Evolutionary conservation across 495 filamentous ascomycete species (phyloP), one percentile per base, ranked within the genome.

Genomic region (Hyaloscypha finlandica): DNA sequence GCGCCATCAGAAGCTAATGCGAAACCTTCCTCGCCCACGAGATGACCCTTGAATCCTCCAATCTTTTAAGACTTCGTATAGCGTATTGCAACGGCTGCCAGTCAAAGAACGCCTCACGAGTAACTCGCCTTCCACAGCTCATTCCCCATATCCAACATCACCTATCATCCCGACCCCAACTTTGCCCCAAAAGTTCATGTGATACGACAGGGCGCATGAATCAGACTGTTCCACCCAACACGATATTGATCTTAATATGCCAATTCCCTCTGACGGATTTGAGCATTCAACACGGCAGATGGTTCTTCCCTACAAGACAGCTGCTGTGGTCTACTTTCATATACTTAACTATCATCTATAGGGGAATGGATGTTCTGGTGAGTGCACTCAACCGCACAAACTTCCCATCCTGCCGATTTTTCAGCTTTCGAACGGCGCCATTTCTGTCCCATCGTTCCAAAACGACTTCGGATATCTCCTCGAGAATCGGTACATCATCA

Each of bases 391-490:
- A 48, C 37, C 4, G 4, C 59, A 29, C 16, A 11, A 6, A 59
- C 16, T 14, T 16, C 25, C 30, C 1, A 25, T 19, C 32, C 19
- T 35, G 8, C 8, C 19, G 19, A 37, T 11, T 62, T 25, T 70
- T 64, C 8, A 64, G 63, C 37, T 77, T 53, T 68, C 75, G 66
- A 70, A 74, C 70, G 48, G 73, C 69, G 66, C 63, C 16, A 63
- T 68, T 25, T 63, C 67, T 32, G 67, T 69, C 65, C 79, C 79
- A 0, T 75, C 77, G 63, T 82, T 83, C 65, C 71, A 78, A 63
- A 73, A 74, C 66, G 77, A 81, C 60, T 82, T 81, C 59, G 80
- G 81, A 11, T 75, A 74, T 35, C 64, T 73, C 25, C 74, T 73
- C 16, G 69, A 80, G 6, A 75, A 73, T 12, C 61, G 74, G 35